Base-by-base conservation (phyloP, 1,284 basidiomycete species). In the Anthracocystis setariae region DNA sequence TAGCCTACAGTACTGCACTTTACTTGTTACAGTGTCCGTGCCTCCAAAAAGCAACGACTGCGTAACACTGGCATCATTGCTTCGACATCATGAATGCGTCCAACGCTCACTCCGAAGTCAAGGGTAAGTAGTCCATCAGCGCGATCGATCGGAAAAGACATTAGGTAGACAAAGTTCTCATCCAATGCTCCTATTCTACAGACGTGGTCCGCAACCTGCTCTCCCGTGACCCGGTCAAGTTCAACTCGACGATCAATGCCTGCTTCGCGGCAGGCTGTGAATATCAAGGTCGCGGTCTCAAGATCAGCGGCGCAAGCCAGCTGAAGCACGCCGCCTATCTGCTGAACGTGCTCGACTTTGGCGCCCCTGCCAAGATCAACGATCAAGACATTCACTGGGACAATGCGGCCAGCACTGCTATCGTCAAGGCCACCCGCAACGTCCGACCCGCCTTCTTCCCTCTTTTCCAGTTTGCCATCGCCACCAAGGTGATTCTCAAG, bases 161-260 rank as follows among this genome's bases (percentile, higher is more conserved):
- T 2, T 5, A 13, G 27, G 33, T 44, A 15, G 40, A 29, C 17
- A 18, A 15, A 18, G 13, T 13, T 24, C 4, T 45, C 27, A n/a
- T 12, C 35, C 20, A n/a, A 12, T 25, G 42, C 42, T 45, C 10
- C 21, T 43, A 8, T 42, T 7, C 27, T 13, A 23, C 48, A 69
- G 66, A 67, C 50, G 51, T 72, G 18, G 69, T 63, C 40, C 55
- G 46, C 3, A 50, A 71, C 46, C 52, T 77, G 35, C 55, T 77
- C 23, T 68, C 60, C 24, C 48, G 55, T 25, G 73, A 77, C 39
- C 64, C 70, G 0, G 66, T 73, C 21, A 47, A 48, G 27, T 77
- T 75, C 62, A 75, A 77, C 51, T 69, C 73, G 32, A 54, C 59
- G 46, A 73, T 77, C 73, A 77, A 77, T 25, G 48, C 63, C 29